Evolutionary conservation across 208 protist species (phyloP).

Genomic region (Leishmania major): DNA sequence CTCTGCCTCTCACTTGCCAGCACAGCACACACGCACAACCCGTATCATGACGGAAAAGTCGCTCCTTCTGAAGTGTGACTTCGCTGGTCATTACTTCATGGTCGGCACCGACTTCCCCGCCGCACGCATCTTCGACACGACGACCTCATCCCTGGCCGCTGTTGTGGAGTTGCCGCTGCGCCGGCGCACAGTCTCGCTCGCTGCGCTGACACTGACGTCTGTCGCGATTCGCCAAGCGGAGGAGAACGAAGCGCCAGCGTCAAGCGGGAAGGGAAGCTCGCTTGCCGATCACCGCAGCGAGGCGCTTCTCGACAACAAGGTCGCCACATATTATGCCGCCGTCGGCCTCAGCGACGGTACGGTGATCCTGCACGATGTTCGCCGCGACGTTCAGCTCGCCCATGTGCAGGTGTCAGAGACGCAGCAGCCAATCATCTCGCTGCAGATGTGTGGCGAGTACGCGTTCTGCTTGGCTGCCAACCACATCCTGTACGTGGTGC

Average conservation of each 20-base stretch:
- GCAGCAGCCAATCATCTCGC: constrained; percentile 57
- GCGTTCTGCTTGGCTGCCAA: constrained; percentile 60
- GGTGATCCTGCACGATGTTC: constrained; percentile 74
- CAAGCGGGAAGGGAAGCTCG: neutral
- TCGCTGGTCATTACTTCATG: constrained; percentile 60
- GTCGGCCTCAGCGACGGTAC: constrained; percentile 81
- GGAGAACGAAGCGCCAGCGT: neutral
- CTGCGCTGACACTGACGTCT: constrained; percentile 60
- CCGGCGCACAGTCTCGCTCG: constrained; percentile 42
- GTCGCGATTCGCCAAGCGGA: constrained; percentile 43
- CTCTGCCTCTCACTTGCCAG: neutral
- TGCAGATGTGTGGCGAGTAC: constrained; percentile 49
- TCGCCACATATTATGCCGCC: constrained; percentile 44
- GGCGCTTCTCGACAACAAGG: constrained; percentile 24
- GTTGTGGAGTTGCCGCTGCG: constrained; percentile 59
- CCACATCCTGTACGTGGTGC: constrained; percentile 48
- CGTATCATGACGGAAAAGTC: constrained; percentile 71
- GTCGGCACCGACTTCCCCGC: constrained; percentile 79
- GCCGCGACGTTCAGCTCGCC: constrained; percentile 40
- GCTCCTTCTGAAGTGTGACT: constrained; percentile 65
- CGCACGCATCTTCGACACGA: constrained; percentile 81
- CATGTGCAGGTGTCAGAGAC: constrained; percentile 67
- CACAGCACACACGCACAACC: neutral
- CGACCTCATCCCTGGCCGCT: constrained; percentile 44
- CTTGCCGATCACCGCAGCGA: constrained; percentile 7